These are phyloP conservation scores for Plectosphaerella plurivora DNA, from an alignment of 2,329 filamentous ascomycete genomes.

Conservation along the genomic window DNA sequence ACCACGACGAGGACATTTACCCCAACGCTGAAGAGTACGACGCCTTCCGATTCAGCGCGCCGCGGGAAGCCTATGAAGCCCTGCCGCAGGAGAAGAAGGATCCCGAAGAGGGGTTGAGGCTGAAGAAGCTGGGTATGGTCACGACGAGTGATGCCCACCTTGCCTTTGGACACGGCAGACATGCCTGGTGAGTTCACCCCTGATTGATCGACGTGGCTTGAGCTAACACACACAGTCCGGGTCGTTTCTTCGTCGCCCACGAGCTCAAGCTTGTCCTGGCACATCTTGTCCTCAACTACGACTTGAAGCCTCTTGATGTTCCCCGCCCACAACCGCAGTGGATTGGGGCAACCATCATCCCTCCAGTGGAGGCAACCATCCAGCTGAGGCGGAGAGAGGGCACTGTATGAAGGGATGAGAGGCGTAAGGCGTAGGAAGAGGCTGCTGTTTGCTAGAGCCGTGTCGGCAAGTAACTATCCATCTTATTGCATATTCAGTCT, in stretches of 20 bases:
- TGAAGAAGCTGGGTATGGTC: slow-evolving; percentile 44
- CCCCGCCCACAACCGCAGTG: slow-evolving; percentile 35
- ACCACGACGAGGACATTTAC: slow-evolving; percentile 42
- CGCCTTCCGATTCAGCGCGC: slow-evolving; percentile 42
- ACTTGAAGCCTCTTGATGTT: slow-evolving; percentile 35
- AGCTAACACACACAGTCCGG: slow-evolving; percentile 29
- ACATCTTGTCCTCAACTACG: slow-evolving; percentile 47
- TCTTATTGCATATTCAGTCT: too few species aligned
- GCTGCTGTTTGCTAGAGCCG: not conserved
- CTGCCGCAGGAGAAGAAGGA: slow-evolving; percentile 20
- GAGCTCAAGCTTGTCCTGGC: slow-evolving; percentile 52
- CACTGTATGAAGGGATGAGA: not conserved
- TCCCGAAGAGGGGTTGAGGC: slow-evolving; percentile 22
- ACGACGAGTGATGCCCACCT: slow-evolving; percentile 47
- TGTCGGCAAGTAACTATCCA: not conserved
- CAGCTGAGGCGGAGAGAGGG: slow-evolving; percentile 20
- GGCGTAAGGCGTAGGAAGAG: not conserved
- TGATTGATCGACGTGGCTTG: not conserved
- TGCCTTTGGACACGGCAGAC: slow-evolving; percentile 53
- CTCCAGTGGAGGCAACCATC: slow-evolving; percentile 24
- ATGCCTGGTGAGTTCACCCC: slow-evolving; percentile 35
- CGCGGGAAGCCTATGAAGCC: slow-evolving; percentile 31
- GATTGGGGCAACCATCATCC: slow-evolving; percentile 38
- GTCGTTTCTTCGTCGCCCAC: slow-evolving; percentile 51
- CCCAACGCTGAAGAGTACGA: slow-evolving; percentile 37